phyloP scores from a whole-genome alignment of 495 filamentous ascomycete species.

The Filosporella fistucella region DNA sequence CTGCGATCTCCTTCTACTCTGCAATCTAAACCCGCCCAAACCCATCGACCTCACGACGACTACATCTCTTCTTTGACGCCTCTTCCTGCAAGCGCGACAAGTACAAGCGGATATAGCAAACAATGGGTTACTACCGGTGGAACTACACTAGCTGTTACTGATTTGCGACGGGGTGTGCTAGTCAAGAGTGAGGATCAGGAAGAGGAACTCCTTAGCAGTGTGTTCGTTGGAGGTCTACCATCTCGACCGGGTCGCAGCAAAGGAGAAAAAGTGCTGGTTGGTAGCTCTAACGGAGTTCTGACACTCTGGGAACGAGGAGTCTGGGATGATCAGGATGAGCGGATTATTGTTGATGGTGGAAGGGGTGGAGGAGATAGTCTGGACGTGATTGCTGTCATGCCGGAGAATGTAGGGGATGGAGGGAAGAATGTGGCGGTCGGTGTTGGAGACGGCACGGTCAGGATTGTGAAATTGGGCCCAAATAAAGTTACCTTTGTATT shows the following conservation, averaged over 20 bases:
- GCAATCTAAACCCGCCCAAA: constrained; percentile 60
- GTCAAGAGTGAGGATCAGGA: constrained; percentile 89
- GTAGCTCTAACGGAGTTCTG: constrained; percentile 72
- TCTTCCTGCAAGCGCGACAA: constrained; percentile 69
- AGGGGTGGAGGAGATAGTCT: constrained; percentile 60
- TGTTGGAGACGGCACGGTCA: constrained; percentile 61
- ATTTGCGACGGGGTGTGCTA: constrained; percentile 76
- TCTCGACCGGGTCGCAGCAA: constrained; percentile 56
- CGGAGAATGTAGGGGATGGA: constrained; percentile 57
- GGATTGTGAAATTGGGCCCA: constrained; percentile 42
- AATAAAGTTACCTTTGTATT: constrained; percentile 59
- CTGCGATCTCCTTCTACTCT: constrained; percentile 63
- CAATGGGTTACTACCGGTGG: constrained; percentile 92
- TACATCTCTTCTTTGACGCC: constrained; percentile 88
- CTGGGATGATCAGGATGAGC: constrained; percentile 93
- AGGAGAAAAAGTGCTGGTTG: constrained; percentile 74
- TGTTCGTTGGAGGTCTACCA: constrained; percentile 64
- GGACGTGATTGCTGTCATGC: constrained; percentile 63
- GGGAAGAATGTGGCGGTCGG: constrained; percentile 71
- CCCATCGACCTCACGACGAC: constrained; percentile 82
- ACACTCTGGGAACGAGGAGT: constrained; percentile 90
- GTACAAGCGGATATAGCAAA: constrained; percentile 80
- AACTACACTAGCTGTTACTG: constrained; percentile 82
- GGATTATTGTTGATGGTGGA: constrained; percentile 63
- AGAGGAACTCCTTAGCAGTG: constrained; percentile 80